Percentiles rank a stretch among this genome's conserved stretches.
Evolutionary conservation across 2,329 filamentous ascomycete species (phyloP).

Genomic region (Onygena corvina): DNA sequence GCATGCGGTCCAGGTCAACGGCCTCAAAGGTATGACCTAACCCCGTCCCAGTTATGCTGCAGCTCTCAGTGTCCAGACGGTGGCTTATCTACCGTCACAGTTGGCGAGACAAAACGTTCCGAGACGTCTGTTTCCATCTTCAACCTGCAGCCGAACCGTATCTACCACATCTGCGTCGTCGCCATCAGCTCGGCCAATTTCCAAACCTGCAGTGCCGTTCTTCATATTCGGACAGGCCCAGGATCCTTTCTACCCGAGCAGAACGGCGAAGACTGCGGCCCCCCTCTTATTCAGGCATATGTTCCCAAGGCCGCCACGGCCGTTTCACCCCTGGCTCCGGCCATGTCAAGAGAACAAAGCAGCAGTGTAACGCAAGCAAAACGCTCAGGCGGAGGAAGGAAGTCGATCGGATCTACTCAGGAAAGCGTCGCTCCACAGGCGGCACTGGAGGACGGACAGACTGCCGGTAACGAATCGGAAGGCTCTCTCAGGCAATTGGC

Average conservation of each 20-base stretch:
- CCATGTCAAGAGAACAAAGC: constrained; percentile 55
- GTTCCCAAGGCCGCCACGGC: constrained; percentile 43
- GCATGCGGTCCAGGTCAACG: constrained; percentile 87
- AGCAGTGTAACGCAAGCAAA: constrained; percentile 43
- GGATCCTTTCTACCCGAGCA: constrained; percentile 29
- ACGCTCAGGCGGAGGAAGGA: constrained; percentile 59
- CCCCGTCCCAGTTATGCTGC: too few relatives aligned
- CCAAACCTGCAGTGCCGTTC: constrained; percentile 72
- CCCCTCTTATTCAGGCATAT: constrained; percentile 41
- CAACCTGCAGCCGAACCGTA: constrained; percentile 71
- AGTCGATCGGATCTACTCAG: constrained; percentile 49
- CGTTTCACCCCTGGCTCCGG: constrained; percentile 48
- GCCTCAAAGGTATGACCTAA: constrained; percentile 63
- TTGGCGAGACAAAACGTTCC: constrained; percentile 69
- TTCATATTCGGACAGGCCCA: constrained; percentile 65
- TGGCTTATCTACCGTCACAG: constrained; percentile 40
- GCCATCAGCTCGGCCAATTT: constrained; percentile 87
- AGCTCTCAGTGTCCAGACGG: too few relatives aligned
- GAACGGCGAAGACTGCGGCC: constrained; percentile 26
- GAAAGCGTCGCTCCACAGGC: constrained; percentile 29
- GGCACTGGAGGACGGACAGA: constrained; percentile 30
- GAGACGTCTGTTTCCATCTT: constrained; percentile 87
- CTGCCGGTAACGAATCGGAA: constrained; percentile 43
- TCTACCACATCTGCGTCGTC: constrained; percentile 87
- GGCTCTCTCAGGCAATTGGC: constrained; percentile 67